phyloP scores from a whole-genome alignment of 306 rosid genomes.

The Cucumis hystrix region DNA sequence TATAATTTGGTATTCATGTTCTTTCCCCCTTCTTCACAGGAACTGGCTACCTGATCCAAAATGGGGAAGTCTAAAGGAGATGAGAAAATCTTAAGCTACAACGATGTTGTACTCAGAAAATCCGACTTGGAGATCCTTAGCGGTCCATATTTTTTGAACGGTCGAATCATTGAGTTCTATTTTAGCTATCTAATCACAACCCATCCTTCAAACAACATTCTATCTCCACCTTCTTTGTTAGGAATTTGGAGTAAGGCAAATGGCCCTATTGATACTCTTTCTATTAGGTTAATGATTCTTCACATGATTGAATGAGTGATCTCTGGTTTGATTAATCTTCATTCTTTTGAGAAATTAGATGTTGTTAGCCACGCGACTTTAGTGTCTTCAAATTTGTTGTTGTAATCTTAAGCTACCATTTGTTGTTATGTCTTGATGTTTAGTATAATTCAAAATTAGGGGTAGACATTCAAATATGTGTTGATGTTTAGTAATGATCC shows the following conservation, averaged over 20 bases:
- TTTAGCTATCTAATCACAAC: constrained; percentile 51
- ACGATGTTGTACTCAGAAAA: constrained; percentile 73
- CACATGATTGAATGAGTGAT: constrained; percentile 67
- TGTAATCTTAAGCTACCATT: constrained; percentile 17
- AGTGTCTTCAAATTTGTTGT: constrained; percentile 35
- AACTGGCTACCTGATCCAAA: neutral
- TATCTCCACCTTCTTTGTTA: constrained; percentile 74
- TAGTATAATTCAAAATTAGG: too few species aligned
- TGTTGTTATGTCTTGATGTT: too few species aligned
- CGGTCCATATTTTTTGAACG: constrained; percentile 64
- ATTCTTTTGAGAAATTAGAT: constrained; percentile 27
- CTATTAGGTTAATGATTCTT: constrained; percentile 58
- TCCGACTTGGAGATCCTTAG: constrained; percentile 67
- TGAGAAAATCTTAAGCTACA: constrained; percentile 69
- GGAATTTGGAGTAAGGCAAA: constrained; percentile 46
- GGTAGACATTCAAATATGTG: too few species aligned
- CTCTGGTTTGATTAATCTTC: constrained; percentile 35
- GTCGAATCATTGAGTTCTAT: constrained; percentile 68
- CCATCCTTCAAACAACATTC: constrained; percentile 32
- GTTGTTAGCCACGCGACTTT: constrained; percentile 24
- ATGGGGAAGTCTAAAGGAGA: constrained; percentile 25
- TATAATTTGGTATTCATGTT: neutral
- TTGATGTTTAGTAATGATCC: too few species aligned
- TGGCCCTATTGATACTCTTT: constrained; percentile 35
- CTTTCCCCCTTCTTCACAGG: neutral